Percentiles rank a stretch among this genome's conserved stretches.
These are phyloP conservation scores for Wickerhamomyces silvicola DNA, from an alignment of 805 yeast species.

Conservation along the genomic window DNA sequence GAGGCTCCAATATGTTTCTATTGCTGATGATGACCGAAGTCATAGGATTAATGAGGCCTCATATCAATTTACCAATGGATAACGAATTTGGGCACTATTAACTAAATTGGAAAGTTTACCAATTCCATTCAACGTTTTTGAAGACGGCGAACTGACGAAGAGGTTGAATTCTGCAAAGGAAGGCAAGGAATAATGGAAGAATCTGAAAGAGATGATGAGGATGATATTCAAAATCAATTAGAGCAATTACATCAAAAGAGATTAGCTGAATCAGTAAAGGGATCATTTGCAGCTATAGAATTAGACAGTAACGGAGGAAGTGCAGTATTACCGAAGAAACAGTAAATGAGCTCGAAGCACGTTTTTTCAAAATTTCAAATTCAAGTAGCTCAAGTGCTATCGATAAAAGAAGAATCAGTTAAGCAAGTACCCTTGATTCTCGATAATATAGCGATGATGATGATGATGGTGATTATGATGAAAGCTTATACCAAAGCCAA, in stretches of 20 bases:
- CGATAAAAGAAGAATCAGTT: conserved; percentile 2
- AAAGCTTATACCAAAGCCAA: conserved; percentile 1
- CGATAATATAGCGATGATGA: conserved; percentile 2
- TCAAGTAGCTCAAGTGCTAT: conserved; percentile 14
- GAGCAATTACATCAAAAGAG: conserved; percentile 3
- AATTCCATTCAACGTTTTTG: conserved; percentile 23
- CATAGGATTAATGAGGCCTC: too few relatives aligned
- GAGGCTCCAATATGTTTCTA: conserved; percentile 15
- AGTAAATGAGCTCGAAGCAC: too few relatives aligned
- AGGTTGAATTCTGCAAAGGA: conserved; percentile 6
- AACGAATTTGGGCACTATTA: conserved; percentile 2
- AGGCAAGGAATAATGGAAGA: not conserved
- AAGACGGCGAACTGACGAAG: conserved; percentile 12
- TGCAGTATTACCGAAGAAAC: too few relatives aligned
- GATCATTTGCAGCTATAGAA: conserved; percentile 10
- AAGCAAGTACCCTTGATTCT: not conserved
- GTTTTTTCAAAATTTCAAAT: too few relatives aligned
- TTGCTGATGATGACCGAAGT: conserved; percentile 19
- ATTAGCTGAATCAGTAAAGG: conserved; percentile 8
- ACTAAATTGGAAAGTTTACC: conserved; percentile 22
- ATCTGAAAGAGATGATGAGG: conserved; percentile 8
- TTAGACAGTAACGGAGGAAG: conserved; percentile 1
- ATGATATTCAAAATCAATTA: not conserved
- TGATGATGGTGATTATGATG: conserved; percentile 5
- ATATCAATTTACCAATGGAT: conserved; percentile 15